Evolutionary conservation across 805 yeast species (phyloP), one percentile per base, ranked within the genome.

Genomic region (Ogataea saltuana): DNA sequence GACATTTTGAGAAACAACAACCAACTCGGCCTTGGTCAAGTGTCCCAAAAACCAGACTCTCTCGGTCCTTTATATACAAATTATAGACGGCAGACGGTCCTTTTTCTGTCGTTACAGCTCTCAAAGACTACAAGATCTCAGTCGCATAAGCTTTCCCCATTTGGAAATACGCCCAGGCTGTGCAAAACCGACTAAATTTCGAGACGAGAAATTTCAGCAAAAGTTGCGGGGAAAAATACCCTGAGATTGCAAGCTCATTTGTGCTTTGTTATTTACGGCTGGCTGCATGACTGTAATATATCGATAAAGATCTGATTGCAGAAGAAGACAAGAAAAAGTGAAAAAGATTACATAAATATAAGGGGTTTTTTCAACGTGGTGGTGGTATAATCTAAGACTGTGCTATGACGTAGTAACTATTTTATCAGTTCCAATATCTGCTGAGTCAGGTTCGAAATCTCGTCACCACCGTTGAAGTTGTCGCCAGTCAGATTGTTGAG

Each of bases 371-470:
- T 6, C n/a, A 25, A 11, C 13, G 13, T 11, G 13, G n/a, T 12
- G 12, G 21, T 20, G 38, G 38, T 34, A 34, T 34, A 25, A 23
- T 34, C 38, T 25, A 34, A 23, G n/a, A n/a, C n/a, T n/a, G n/a
- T n/a, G n/a, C n/a, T n/a, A n/a, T n/a, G n/a, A n/a, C n/a, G n/a
- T n/a, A n/a, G n/a, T n/a, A 10, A 12, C 46, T 43, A 63, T 49
- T 64, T 63, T 25, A 65, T 60, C 23, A 63, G 48, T 39, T 64
- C 67, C 48, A 67, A 46, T 19, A 67, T 65, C 52, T 67, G 71
- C 43, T 64, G 67, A 8, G 67, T 62, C 38, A 67, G 49, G 41
- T 63, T 63, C 13, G 66, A 57, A 34, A 67, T 65, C 41, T 67
- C 71, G 38, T 62, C 68, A 10, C 61, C 63, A 12, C 66, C 69